Conservation (phyloP, 106 monocot species). For the Iris macrosiphon region DNA sequence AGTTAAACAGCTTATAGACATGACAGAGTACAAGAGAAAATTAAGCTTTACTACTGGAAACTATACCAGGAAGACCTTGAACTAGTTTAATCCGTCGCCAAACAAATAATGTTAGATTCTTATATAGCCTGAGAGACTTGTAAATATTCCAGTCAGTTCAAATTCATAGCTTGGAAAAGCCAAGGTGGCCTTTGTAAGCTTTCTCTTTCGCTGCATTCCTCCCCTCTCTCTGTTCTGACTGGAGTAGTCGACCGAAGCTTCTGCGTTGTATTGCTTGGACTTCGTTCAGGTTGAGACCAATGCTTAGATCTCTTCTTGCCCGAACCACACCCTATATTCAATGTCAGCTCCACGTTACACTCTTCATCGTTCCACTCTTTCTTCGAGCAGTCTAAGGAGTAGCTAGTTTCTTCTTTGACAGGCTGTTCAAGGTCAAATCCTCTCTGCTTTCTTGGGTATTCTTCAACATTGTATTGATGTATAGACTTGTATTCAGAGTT, state of each 20-base stretch:
- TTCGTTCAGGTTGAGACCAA: not conserved
- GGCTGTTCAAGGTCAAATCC: slow-evolving; percentile 7
- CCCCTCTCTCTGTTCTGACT: not conserved
- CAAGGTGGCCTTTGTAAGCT: slow-evolving; percentile 15
- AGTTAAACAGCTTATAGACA: too few species aligned
- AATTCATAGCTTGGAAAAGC: slow-evolving; percentile 16
- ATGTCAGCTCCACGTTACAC: slow-evolving; percentile 33
- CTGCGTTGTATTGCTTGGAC: not conserved
- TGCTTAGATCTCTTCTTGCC: slow-evolving; percentile 15
- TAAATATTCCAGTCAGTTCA: slow-evolving; percentile 23
- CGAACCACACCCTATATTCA: slow-evolving; percentile 28
- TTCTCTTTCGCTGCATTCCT: slow-evolving; percentile 9
- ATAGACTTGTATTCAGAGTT: not conserved
- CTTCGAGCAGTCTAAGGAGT: too few species aligned
- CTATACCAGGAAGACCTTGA: too few species aligned
- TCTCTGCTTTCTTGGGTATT: not conserved
- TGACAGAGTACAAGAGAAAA: too few species aligned
- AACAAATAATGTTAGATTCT: too few species aligned
- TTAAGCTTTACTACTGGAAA: too few species aligned
- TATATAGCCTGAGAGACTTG: too few species aligned
- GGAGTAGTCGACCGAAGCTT: not conserved
- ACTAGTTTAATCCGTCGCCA: too few species aligned
- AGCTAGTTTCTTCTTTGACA: not conserved
- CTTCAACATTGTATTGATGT: not conserved
- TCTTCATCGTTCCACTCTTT: slow-evolving; percentile 22